Evolutionary conservation across 2,329 filamentous ascomycete genomes (phyloP), one percentile per base, ranked within the genome.

Genomic region (Chrysoporthe austroafricana): DNA sequence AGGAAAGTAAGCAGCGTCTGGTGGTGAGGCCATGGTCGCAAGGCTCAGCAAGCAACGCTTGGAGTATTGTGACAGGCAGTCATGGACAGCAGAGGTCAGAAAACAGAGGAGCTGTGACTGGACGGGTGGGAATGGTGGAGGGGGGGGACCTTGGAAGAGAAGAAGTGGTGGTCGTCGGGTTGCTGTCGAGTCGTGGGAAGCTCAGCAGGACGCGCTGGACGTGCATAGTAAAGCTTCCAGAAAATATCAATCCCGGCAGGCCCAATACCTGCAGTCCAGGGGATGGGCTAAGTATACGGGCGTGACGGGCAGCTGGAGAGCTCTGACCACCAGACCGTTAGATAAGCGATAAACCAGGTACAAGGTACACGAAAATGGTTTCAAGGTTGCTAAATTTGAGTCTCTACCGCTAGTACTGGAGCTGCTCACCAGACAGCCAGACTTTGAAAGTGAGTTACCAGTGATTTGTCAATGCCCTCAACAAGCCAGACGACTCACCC

Each of bases 1-100:
- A 76, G 94, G 93, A 76, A 96, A 91, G 82, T 94, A 96, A 78
- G 86, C 84, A 76, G 84, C 83, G 81, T 91, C 90, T 76, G 87
- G 85, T 76, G 87, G 82, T 80, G 89, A 85, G 83, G 89, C 90
- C 91, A 93, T 94, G 83, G 80, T 83, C 82, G 78, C 81, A 78
- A 81, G 79, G 79, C 81, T 85, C 81, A 83, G 81, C 80, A 79
- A 71, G 74, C 71, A 62, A 67, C 69, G 68, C 68, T 63, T 58
- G 66, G 54, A 44, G 54, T 34, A 54, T 44, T 54, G 39, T 59
- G 63, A 58, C 32, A 39, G 39, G 66, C 67, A 63, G 63, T 67
- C 70, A 71, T 71, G 65, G 66, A 69, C 64, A 48, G 59, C 50
- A 63, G 44, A 26, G 26, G 26, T 64, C 34, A 39, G 61, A 63